A percentile compares a stretch with the other conserved stretches of the same genome.
phyloP scores from a whole-genome alignment of 139 green algal genomes.

The Volvox reticuliferus region DNA sequence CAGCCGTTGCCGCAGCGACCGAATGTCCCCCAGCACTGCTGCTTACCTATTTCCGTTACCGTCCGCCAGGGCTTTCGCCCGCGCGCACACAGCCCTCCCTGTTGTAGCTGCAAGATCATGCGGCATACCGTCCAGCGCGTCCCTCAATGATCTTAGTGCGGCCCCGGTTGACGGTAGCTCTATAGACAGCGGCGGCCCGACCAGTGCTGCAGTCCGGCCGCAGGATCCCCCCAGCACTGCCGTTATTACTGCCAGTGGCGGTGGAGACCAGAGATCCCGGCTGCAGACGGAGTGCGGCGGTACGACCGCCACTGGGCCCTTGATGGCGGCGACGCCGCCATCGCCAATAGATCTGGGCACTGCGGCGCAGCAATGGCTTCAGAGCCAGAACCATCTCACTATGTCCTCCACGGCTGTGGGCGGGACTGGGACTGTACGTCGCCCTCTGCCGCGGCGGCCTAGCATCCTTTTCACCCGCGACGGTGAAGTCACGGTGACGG shows the following conservation, averaged over 20 bases:
- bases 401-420: not conserved
- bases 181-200: not conserved
- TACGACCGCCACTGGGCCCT: not conserved
- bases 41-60: not conserved
- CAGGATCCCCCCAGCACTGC: not conserved
- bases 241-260: not conserved
- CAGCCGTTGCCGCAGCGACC: conserved; percentile 27
- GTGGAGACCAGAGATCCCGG: not conserved
- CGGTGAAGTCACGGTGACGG: not conserved
- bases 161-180: not conserved
- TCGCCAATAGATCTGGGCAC: not conserved
- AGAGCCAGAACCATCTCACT: not conserved
- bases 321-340: not conserved
- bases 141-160: not conserved
- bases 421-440: not conserved
- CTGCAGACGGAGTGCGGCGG: not conserved
- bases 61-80: not conserved
- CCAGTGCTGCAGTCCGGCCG: not conserved
- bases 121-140: not conserved
- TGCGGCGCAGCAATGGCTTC: not conserved
- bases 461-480: conserved; percentile 10
- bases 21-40: not conserved
- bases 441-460: not conserved
- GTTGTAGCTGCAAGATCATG: not conserved
- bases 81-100: not conserved